phyloP scores from a whole-genome alignment of 129 eudicot genomes.

The Arctium minus region DNA sequence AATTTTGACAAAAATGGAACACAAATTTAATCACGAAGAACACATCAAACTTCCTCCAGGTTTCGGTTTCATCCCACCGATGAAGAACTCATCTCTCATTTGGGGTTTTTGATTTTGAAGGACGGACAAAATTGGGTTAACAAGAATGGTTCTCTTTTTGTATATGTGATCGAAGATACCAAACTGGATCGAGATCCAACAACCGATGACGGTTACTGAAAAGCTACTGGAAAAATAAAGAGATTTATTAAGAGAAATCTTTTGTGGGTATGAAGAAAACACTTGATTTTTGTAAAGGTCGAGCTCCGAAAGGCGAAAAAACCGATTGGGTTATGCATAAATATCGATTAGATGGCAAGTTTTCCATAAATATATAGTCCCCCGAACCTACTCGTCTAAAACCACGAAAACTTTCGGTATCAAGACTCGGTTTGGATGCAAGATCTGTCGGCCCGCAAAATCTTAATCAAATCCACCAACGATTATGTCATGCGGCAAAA shows the following conservation, averaged over 20 bases:
- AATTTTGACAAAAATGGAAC: too few relatives aligned
- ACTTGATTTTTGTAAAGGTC: too few relatives aligned
- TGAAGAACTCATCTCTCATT: too few relatives aligned
- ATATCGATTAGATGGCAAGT: too few relatives aligned
- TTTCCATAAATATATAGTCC: conserved; percentile 26
- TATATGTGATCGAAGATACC: conserved; percentile 73
- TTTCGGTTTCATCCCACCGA: too few relatives aligned
- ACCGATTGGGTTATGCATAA: too few relatives aligned
- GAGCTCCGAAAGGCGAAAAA: too few relatives aligned
- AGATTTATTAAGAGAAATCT: conserved; percentile 44
- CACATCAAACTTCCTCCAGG: too few relatives aligned
- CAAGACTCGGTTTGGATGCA: conserved; percentile 50
- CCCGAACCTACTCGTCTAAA: conserved; percentile 28
- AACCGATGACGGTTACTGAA: conserved; percentile 74
- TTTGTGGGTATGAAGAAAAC: too few relatives aligned
- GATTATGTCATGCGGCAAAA: conserved; percentile 17
- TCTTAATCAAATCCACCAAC: conserved; percentile 36
- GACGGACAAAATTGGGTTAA: conserved; percentile 86
- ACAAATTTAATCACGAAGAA: too few relatives aligned
- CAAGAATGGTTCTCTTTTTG: conserved; percentile 91
- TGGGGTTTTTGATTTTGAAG: too few relatives aligned
- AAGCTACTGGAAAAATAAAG: conserved; percentile 83
- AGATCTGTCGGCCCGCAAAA: conserved; percentile 51
- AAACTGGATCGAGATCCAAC: conserved; percentile 73
- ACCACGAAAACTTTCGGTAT: conserved; percentile 24